Evolutionary conservation across 2,329 filamentous ascomycete species (phyloP).

Genomic region (Dothideomycetidae sp.): DNA sequence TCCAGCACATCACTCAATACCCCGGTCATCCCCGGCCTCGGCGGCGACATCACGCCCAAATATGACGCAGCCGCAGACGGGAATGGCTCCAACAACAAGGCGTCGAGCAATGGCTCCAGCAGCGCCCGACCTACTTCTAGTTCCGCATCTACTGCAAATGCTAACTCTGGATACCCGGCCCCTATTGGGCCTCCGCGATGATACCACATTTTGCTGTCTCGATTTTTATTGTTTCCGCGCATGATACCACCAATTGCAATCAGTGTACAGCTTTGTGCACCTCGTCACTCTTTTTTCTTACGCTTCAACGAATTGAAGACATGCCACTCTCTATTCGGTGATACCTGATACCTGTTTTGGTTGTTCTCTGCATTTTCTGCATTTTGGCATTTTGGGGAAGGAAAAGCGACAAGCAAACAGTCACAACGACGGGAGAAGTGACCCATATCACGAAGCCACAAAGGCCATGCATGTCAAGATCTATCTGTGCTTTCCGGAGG

Average conservation of each 20-base stretch:
- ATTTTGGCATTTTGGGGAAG: no score
- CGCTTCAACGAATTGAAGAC: constrained; percentile 6
- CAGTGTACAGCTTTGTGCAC: constrained; percentile 10
- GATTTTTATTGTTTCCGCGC: constrained; percentile 1
- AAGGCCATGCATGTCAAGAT: neutral
- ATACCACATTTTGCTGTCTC: constrained; percentile 10
- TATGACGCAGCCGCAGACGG: constrained; percentile 17
- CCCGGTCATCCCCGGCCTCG: constrained; percentile 25
- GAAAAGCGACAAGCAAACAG: neutral
- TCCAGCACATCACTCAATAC: constrained; percentile 26
- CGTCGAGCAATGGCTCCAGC: constrained; percentile 10
- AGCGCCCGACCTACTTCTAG: constrained; percentile 14
- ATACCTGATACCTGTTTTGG: neutral
- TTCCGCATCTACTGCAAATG: constrained; percentile 12
- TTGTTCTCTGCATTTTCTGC: neutral
- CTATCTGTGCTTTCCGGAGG: constrained; percentile 12
- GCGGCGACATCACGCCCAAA: constrained; percentile 25
- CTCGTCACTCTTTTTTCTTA: constrained; percentile 10
- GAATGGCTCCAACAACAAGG: constrained; percentile 5
- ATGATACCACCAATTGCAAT: constrained; percentile 9
- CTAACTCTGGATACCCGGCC: constrained; percentile 27
- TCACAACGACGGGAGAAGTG: neutral
- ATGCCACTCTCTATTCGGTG: constrained; percentile 2
- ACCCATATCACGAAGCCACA: constrained; percentile 7
- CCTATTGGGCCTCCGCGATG: constrained; percentile 26